A percentile compares a stretch with the other conserved stretches of the same genome.
phyloP scores from a whole-genome alignment of 805 yeast species.

The Barnettozyma pratensis region DNA sequence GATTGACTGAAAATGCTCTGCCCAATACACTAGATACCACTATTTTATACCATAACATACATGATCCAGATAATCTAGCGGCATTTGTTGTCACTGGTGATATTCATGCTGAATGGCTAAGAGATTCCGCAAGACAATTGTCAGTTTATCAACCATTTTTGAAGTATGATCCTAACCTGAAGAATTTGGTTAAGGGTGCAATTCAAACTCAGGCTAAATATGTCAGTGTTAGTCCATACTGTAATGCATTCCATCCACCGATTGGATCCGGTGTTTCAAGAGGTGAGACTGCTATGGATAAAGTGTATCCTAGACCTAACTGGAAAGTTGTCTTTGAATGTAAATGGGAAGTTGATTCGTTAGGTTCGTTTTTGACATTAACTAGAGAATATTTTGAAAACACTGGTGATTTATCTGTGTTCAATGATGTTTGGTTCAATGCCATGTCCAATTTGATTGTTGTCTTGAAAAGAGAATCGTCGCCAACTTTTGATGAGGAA shows the following conservation, averaged over 20 bases:
- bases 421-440: constrained; percentile 46
- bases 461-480: constrained; percentile 54
- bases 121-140: constrained; percentile 83
- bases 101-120: constrained; percentile 88
- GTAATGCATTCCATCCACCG: constrained; percentile 93
- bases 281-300: constrained; percentile 52
- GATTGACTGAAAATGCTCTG: constrained; percentile 74
- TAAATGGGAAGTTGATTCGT: constrained; percentile 81
- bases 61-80: constrained; percentile 26
- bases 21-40: constrained; percentile 91
- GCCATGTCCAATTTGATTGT: constrained; percentile 50
- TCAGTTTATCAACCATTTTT: constrained; percentile 67
- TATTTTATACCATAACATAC: constrained; percentile 55
- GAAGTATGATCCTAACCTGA: constrained; percentile 43
- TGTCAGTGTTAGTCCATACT: constrained; percentile 63
- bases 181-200: constrained; percentile 64
- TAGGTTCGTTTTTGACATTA: constrained; percentile 75
- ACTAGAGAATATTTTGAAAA: constrained; percentile 62
- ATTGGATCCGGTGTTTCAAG: constrained; percentile 35
- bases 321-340: constrained; percentile 79
- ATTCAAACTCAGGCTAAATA: constrained; percentile 72
- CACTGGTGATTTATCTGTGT: constrained; percentile 43
- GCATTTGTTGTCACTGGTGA: constrained; percentile 88
- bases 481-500: constrained; percentile 49
- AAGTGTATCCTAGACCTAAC: constrained; percentile 64